phyloP scores from a whole-genome alignment of 139 green algal genomes.

The Pseudopediastrum boryanum region DNA sequence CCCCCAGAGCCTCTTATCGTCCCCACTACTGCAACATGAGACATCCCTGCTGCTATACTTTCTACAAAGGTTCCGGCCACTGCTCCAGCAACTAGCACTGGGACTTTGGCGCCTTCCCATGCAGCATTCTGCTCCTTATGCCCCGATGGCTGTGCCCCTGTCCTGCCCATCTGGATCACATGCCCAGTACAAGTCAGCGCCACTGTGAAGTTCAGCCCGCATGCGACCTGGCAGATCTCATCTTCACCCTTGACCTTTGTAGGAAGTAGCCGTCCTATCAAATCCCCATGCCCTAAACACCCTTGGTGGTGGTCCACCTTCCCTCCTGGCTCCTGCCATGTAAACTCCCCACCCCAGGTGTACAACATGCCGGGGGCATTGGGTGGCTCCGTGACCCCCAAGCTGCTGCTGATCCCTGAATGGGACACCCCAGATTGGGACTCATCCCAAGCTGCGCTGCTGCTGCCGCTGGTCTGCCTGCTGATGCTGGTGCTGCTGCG shows the following conservation, averaged over 20 bases:
- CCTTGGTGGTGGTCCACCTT: slow-evolving; percentile 67
- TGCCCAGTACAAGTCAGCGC: slow-evolving; percentile 68
- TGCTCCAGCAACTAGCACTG: slow-evolving; percentile 26
- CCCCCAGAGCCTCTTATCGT: background rate
- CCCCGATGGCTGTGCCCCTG: slow-evolving; percentile 58
- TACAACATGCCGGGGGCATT: slow-evolving; percentile 57
- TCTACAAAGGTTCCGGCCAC: slow-evolving; percentile 6
- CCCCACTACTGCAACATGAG: slow-evolving; percentile 15
- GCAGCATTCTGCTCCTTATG: slow-evolving; percentile 46
- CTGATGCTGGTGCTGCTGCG: background rate
- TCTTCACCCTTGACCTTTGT: slow-evolving; percentile 52
- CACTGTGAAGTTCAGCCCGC: slow-evolving; percentile 81
- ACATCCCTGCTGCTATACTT: slow-evolving; percentile 2
- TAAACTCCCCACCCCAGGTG: slow-evolving; percentile 82
- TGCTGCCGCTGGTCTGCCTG: background rate
- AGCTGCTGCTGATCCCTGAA: background rate
- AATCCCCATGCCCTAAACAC: slow-evolving; percentile 76
- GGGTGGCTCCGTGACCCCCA: background rate
- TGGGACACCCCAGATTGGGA: background rate
- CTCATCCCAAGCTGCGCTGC: background rate
- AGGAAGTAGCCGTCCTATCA: slow-evolving; percentile 62
- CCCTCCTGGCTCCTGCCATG: slow-evolving; percentile 44
- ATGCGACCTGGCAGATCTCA: slow-evolving; percentile 62
- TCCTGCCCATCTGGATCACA: slow-evolving; percentile 84
- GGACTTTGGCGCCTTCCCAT: slow-evolving; percentile 31